These are phyloP conservation scores for Nakazawaea pomicola DNA, from an alignment of 805 yeast genomes.

Conservation along the genomic window DNA sequence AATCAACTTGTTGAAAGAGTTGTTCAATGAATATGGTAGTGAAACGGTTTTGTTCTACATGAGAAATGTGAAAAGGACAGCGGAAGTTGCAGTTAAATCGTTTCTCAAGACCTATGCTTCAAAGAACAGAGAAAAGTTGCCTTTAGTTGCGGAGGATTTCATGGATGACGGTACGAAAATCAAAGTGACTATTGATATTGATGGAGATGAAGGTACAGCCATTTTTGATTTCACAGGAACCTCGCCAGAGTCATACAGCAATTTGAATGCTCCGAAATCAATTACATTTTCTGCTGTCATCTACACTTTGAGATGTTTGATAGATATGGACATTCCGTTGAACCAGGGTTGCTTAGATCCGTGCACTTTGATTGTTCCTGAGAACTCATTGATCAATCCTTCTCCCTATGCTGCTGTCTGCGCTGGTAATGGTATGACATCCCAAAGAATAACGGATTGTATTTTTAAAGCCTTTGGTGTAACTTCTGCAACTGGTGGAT, in stretches of 20 bases:
- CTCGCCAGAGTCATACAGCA: slow-evolving; percentile 42
- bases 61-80: slow-evolving; percentile 40
- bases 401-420: slow-evolving; percentile 40
- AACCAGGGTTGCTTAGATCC: slow-evolving; percentile 51
- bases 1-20: slow-evolving; percentile 35
- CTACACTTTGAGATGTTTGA: slow-evolving; percentile 43
- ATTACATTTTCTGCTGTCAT: slow-evolving; percentile 47
- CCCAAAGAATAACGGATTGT: slow-evolving; percentile 80
- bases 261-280: slow-evolving; percentile 47
- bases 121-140: slow-evolving; percentile 30
- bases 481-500: slow-evolving; percentile 85
- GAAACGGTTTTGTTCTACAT: slow-evolving; percentile 41
- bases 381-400: slow-evolving; percentile 26
- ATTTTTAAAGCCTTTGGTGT: slow-evolving; percentile 71
- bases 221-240: slow-evolving; percentile 44
- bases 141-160: slow-evolving; percentile 37
- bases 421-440: slow-evolving; percentile 57
- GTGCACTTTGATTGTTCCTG: slow-evolving; percentile 26
- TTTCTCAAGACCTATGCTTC: slow-evolving; percentile 31
- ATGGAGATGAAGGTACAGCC: slow-evolving; percentile 30
- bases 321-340: slow-evolving; percentile 46
- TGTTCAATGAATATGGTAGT: slow-evolving; percentile 38
- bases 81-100: slow-evolving; percentile 41
- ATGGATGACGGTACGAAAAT: slow-evolving; percentile 50
- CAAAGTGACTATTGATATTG: slow-evolving; percentile 33